Conservation (phyloP, 306 rosid species). For the Ammopiptanthus mongolicus region DNA sequence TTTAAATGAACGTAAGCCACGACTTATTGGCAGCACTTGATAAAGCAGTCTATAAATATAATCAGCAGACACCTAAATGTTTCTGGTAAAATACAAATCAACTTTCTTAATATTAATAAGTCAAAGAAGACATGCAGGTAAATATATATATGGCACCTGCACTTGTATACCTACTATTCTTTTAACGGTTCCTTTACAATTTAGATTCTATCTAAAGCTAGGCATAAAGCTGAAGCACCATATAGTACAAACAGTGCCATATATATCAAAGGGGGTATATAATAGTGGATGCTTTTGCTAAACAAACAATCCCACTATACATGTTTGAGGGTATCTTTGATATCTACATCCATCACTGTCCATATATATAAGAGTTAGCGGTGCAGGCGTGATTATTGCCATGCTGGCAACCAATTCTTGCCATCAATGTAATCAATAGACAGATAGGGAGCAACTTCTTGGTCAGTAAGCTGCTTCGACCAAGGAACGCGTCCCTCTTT, state of each 20-base stretch:
- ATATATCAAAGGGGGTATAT: not conserved
- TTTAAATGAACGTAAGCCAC: not conserved
- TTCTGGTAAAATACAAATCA: not conserved
- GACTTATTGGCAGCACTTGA: not conserved
- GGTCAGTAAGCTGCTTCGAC: constrained; percentile 44
- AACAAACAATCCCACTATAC: not conserved
- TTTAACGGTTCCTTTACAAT: not conserved
- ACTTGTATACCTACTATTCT: not conserved
- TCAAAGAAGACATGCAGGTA: not conserved
- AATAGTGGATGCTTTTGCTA: not conserved
- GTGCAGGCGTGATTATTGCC: constrained; percentile 25
- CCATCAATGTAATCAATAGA: constrained; percentile 59
- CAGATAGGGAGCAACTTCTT: constrained; percentile 44
- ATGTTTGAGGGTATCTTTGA: not conserved
- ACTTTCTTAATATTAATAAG: not conserved
- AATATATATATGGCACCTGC: not conserved
- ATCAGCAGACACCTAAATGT: not conserved
- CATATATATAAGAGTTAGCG: not conserved
- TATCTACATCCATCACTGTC: not conserved
- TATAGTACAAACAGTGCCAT: not conserved
- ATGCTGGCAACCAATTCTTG: constrained; percentile 64
- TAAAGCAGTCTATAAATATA: not conserved
- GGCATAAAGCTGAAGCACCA: not conserved
- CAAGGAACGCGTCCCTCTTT: constrained; percentile 43
- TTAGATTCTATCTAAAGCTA: not conserved